Base-by-base conservation (phyloP, 805 yeast species). In the Saccharomycopsis schoenii region DNA sequence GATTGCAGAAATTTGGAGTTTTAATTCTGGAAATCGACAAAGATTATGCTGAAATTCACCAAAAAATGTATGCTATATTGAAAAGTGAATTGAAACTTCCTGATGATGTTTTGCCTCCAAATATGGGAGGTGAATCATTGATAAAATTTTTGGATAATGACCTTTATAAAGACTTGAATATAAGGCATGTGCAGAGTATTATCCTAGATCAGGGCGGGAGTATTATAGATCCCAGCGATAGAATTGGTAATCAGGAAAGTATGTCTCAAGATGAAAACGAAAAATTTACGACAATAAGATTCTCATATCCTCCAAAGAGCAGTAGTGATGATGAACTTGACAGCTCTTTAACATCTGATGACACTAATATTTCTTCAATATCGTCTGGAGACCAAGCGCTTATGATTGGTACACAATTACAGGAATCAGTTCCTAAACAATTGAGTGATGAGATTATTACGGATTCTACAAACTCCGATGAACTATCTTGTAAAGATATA, bases 171-270 rank as follows among this genome's bases (percentile, higher is more conserved):
- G 58, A 56, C 41, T 56, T 56, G n/a, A 42, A 36, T 2, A 34
- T 56, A 42, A 56, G 58, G 51, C 58, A 56, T 24, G 41, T 56
- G n/a, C 34, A 47, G n/a, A 47, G 52, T 17, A 21, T 47, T 19
- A 47, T 47, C 21, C 15, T 47, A 19, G 52, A 47, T 12, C 52
- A 47, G 21, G n/a, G 25, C 21, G 34, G 29, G 21, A 47, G 52
- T 47, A 47, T 47, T 47, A 47, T 47, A 9, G 52, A 47, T 15
- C 52, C 52, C 10, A 47, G 34, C 14, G 52, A 47, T 5, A 19
- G 52, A 47, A 47, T 47, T 47, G 52, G 12, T 4, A 21, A 47
- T 24, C 52, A 47, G 21, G 52, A 47, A 17, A 47, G 21, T 14
- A 21, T 14, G 21, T 24, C 34, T 3, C 52, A 47, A 3, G 34